Conservation (phyloP, 2,329 filamentous ascomycete species). For the Xylaria digitata region DNA sequence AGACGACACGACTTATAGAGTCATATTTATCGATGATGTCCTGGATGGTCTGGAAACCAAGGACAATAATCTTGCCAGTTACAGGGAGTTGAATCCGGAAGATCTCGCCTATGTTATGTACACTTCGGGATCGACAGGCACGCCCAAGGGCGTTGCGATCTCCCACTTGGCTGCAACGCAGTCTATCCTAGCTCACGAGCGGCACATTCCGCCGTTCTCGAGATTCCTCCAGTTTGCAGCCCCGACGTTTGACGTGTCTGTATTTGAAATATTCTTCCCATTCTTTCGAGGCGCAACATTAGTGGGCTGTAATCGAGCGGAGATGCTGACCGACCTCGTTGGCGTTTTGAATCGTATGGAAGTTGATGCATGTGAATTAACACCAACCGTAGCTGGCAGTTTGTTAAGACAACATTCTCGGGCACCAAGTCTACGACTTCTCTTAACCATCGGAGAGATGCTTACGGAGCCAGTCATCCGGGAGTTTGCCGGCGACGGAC, state of each 20-base stretch:
- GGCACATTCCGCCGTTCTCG: conserved; percentile 78
- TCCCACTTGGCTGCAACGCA: conserved; percentile 85
- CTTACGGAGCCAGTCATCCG: conserved; percentile 79
- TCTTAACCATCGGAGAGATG: conserved; percentile 95
- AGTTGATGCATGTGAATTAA: conserved; percentile 88
- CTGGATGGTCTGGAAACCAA: conserved; percentile 10
- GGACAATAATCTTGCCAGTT: not conserved
- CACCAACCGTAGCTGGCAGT: conserved; percentile 85
- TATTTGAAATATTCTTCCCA: conserved; percentile 95
- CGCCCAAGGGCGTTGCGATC: conserved; percentile 86
- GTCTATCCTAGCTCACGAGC: conserved; percentile 82
- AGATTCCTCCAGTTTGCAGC: conserved; percentile 92
- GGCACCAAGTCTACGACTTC: conserved; percentile 74
- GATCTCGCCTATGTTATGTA: conserved; percentile 90
- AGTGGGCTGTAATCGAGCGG: conserved; percentile 73
- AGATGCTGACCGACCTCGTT: conserved; percentile 81
- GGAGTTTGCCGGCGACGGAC: conserved; percentile 76
- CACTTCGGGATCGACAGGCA: conserved; percentile 89
- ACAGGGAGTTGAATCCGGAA: conserved; percentile 40
- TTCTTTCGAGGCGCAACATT: conserved; percentile 79
- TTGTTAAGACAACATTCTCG: conserved; percentile 74
- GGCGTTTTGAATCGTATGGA: conserved; percentile 71
- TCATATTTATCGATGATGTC: conserved; percentile 54
- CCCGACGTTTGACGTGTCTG: conserved; percentile 92
- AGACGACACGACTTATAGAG: conserved; percentile 45